Base-by-base conservation (phyloP, 176 grass and related monocot genomes). In the Typha latifolia region DNA sequence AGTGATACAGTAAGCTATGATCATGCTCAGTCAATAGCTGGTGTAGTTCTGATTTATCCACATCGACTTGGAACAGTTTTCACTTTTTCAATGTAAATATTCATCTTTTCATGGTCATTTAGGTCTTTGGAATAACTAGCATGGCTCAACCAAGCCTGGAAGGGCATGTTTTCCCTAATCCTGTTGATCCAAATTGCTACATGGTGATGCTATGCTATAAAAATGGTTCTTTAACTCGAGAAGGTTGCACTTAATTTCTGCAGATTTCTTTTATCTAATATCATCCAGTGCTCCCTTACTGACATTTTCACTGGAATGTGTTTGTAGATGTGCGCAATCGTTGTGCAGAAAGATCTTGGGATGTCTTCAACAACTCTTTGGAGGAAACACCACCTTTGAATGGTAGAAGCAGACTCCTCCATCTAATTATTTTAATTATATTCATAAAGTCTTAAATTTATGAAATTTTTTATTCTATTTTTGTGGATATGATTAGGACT, bases 181-280 rank as follows among this genome's bases (percentile, higher is more conserved):
- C 88, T 37, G 83, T 91, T 66, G 85, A 91, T 57, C 93, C 88
- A 37, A 70, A 86, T 81, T 90, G 93, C 63, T 97, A 89, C 66
- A 97, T 97, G 93, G 88, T 97, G 63, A 97, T 97, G 93, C 72
- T 97, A 12, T 85, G 82, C 59, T 97, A 97, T 48, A 97, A 97
- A 86, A 97, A 97, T 84, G 88, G 93, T n/a, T 97, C 93, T 21
- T 80, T 97, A 78, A 92, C 88, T 61, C 80, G 93, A 63, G 88
- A 97, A 91, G 93, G 88, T 83, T 75, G 27, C 49, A 12, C 14
- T 19, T 64, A 29, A 53, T 71, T 4, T 20, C 14, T 74, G 26
- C 22, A 12, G 14, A 0, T 27, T 48, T 61, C 32, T 15, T 66
- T 74, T 56, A 4, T 29, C 50, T 53, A 64, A 16, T 34, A 19